A percentile compares a stretch with the other conserved stretches of the same genome.
Evolutionary conservation across 2,329 filamentous ascomycete genomes (phyloP).

Genomic region (Diaporthe aspalathi): DNA sequence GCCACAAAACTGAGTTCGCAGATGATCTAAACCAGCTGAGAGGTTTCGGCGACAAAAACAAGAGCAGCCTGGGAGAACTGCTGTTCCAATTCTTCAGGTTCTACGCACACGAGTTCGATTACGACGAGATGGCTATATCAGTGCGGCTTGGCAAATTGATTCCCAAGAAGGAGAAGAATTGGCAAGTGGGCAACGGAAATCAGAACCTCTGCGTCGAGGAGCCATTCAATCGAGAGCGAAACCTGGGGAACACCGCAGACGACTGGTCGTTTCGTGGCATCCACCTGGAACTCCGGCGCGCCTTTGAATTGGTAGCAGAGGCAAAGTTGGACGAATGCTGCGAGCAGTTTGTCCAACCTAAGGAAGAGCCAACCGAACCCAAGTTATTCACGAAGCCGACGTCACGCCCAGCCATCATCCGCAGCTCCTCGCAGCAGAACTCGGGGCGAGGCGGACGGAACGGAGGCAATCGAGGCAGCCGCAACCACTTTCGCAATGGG

Average conservation of each 20-base stretch:
- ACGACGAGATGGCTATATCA: slow-evolving; percentile 84
- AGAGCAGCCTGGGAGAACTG: slow-evolving; percentile 84
- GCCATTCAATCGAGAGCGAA: slow-evolving; percentile 90
- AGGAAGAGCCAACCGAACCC: slow-evolving; percentile 71
- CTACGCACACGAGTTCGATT: slow-evolving; percentile 94
- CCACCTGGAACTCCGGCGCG: slow-evolving; percentile 87
- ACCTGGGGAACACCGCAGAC: slow-evolving; percentile 95
- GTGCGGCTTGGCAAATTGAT: slow-evolving; percentile 83
- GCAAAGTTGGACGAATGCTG: slow-evolving; percentile 86
- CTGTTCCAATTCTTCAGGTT: slow-evolving; percentile 96
- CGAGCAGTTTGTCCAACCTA: slow-evolving; percentile 88
- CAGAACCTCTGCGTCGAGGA: slow-evolving; percentile 95
- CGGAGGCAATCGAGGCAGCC: slow-evolving; percentile 60
- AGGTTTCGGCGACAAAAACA: slow-evolving; percentile 82
- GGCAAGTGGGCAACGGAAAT: slow-evolving; percentile 81
- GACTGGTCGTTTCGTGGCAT: slow-evolving; percentile 93
- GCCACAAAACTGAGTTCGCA: slow-evolving; percentile 80
- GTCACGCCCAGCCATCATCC: slow-evolving; percentile 66
- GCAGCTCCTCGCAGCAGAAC: slow-evolving; percentile 72
- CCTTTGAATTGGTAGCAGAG: slow-evolving; percentile 83
- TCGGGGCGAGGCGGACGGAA: slow-evolving; percentile 58
- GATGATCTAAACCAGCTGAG: slow-evolving; percentile 82
- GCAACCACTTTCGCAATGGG: slow-evolving; percentile 58
- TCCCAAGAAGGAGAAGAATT: slow-evolving; percentile 86
- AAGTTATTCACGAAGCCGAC: slow-evolving; percentile 69